Evolutionary conservation across 257 asterid genomes (phyloP).

Genomic region (Solanum etuberosum): DNA sequence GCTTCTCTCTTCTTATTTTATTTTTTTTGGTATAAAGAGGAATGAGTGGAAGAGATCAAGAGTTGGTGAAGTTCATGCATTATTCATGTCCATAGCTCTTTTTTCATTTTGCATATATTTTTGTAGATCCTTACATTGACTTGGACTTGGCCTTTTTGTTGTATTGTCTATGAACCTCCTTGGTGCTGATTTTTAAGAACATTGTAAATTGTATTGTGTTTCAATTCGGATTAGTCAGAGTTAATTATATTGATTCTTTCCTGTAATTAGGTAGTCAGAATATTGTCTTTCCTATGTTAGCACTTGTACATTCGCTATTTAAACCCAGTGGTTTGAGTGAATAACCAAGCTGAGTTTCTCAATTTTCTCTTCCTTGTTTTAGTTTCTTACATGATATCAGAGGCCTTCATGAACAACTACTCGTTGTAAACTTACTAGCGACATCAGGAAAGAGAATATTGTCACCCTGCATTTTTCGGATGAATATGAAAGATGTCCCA

Average conservation of each 20-base stretch:
- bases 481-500: too few relatives aligned
- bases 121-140: not conserved
- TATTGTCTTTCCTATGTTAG: not conserved
- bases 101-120: not conserved
- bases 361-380: not conserved
- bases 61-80: not conserved
- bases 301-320: not conserved
- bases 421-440: not conserved
- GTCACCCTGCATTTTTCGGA: too few relatives aligned
- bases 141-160: not conserved
- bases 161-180: not conserved
- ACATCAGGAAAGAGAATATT: not conserved
- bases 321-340: not conserved
- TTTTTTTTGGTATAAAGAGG: not conserved
- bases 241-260: not conserved
- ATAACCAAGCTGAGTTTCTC: not conserved
- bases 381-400: too few relatives aligned
- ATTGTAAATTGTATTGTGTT: not conserved
- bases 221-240: not conserved
- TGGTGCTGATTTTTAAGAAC: not conserved
- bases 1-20: not conserved
- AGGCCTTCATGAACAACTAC: too few relatives aligned
- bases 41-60: not conserved
- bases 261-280: not conserved
- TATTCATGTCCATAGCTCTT: not conserved